Percentiles rank a stretch among this genome's conserved stretches.
These are phyloP conservation scores for Hypoxylon crocopeplum DNA, from an alignment of 495 filamentous ascomycete genomes.

Conservation along the genomic window DNA sequence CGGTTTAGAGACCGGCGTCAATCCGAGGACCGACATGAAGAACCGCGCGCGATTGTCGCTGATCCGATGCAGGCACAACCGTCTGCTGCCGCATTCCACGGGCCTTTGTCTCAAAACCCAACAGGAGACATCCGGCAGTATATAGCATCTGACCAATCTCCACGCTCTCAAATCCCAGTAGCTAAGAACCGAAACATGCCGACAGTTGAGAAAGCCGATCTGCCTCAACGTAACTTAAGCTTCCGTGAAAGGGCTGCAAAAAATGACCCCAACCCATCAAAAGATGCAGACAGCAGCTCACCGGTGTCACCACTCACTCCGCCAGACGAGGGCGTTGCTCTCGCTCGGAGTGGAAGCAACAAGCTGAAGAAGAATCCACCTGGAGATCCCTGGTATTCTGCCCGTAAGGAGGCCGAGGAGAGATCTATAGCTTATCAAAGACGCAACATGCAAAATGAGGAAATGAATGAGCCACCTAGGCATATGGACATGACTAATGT, in stretches of 20 bases:
- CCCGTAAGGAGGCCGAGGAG: conserved; percentile 44
- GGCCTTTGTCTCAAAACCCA: conserved; percentile 46
- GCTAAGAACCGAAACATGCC: conserved; percentile 31
- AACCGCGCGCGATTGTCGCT: conserved; percentile 9
- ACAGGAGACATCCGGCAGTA: conserved; percentile 45
- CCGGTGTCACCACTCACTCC: conserved; percentile 33
- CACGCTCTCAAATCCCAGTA: conserved; percentile 39
- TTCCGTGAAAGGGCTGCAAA: conserved; percentile 57
- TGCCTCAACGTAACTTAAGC: conserved; percentile 56
- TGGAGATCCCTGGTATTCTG: conserved; percentile 45
- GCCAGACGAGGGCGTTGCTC: conserved; percentile 36
- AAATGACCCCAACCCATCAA: conserved; percentile 42
- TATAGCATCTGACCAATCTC: conserved; percentile 33
- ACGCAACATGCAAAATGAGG: conserved; percentile 10
- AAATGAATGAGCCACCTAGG: conserved; percentile 4
- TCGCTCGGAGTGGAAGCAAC: conserved; percentile 52
- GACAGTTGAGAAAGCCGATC: conserved; percentile 32
- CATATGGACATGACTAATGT: neutral
- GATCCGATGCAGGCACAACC: conserved; percentile 29
- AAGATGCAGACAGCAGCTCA: conserved; percentile 30
- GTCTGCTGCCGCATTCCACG: conserved; percentile 28
- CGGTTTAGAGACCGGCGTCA: conserved; percentile 25
- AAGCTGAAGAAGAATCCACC: conserved; percentile 57
- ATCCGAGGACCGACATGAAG: conserved; percentile 12
- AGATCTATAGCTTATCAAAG: conserved; percentile 18